Conservation (phyloP, 2,329 filamentous ascomycete species). For the Xylaria sp. region DNA sequence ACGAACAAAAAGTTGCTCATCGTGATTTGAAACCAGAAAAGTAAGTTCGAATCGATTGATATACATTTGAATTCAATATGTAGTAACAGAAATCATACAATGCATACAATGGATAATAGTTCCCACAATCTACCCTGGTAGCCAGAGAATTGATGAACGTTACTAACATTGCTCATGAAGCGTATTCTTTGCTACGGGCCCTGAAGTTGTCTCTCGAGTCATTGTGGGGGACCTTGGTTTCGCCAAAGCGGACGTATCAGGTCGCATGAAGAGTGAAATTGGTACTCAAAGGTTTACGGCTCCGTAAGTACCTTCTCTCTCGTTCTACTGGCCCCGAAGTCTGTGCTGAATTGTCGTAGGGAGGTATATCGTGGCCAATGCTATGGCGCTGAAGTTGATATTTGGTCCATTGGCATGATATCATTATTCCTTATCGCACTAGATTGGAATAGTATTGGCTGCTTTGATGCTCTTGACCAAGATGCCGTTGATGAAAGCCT, state of each 20-base stretch:
- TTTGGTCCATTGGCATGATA: slow-evolving; percentile 65
- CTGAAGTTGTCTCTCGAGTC: slow-evolving; percentile 57
- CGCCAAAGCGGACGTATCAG: slow-evolving; percentile 56
- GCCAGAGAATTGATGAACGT: background rate
- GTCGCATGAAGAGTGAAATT: slow-evolving; percentile 57
- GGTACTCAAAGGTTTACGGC: slow-evolving; percentile 62
- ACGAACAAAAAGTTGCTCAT: slow-evolving; percentile 62
- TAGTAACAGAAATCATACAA: no score
- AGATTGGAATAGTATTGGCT: slow-evolving; percentile 22
- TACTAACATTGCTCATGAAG: slow-evolving; percentile 49
- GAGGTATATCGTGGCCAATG: slow-evolving; percentile 51
- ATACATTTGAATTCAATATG: background rate
- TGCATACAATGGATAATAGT: background rate
- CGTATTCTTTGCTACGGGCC: slow-evolving; percentile 60
- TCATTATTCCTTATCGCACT: slow-evolving; percentile 48
- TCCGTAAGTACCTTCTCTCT: slow-evolving; percentile 55
- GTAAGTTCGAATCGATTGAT: slow-evolving; percentile 13
- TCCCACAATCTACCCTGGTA: background rate
- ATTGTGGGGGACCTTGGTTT: slow-evolving; percentile 65
- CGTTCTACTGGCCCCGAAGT: background rate
- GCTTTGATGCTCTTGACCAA: slow-evolving; percentile 43
- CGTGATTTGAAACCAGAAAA: slow-evolving; percentile 65
- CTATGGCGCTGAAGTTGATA: slow-evolving; percentile 57
- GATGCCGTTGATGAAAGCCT: slow-evolving; percentile 40
- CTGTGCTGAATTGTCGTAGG: slow-evolving; percentile 45